Conservation (phyloP, 2,329 filamentous ascomycete species). For the Trematosphaeria pertusa region DNA sequence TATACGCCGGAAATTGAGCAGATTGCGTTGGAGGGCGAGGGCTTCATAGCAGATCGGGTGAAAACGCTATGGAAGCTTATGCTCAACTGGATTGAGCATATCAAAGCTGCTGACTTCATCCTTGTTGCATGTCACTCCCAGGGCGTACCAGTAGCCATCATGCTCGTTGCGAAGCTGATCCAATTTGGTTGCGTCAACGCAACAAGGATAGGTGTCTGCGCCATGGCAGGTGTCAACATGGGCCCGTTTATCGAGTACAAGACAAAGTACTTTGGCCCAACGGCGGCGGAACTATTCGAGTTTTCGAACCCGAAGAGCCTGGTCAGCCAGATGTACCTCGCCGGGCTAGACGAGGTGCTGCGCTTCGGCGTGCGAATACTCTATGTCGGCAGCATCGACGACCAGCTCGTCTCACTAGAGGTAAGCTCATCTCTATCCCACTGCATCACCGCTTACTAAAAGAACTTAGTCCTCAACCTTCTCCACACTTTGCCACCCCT, state of each 20-base stretch:
- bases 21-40: constrained; percentile 92
- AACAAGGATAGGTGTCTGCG: constrained; percentile 84
- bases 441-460: constrained; percentile 8
- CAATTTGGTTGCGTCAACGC: constrained; percentile 83
- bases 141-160: constrained; percentile 90
- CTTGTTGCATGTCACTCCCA: constrained; percentile 94
- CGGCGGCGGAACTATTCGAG: constrained; percentile 93
- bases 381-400: constrained; percentile 93
- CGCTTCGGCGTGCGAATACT: constrained; percentile 82
- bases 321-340: constrained; percentile 82
- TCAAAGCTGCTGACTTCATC: constrained; percentile 86
- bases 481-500: constrained; percentile 83
- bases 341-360: constrained; percentile 75
- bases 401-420: constrained; percentile 93
- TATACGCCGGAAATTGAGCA: constrained; percentile 87
- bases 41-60: constrained; percentile 86
- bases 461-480: constrained; percentile 82
- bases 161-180: constrained; percentile 91
- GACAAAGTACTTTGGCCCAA: constrained; percentile 85
- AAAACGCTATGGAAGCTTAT: constrained; percentile 93
- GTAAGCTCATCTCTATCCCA: constrained; percentile 53
- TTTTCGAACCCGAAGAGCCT: constrained; percentile 83
- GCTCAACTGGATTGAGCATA: constrained; percentile 92
- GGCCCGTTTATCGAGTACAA: constrained; percentile 94
- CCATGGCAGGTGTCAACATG: constrained; percentile 88